Base-by-base conservation (phyloP, 2,329 filamentous ascomycete genomes). In the Macrophomina tecta region DNA sequence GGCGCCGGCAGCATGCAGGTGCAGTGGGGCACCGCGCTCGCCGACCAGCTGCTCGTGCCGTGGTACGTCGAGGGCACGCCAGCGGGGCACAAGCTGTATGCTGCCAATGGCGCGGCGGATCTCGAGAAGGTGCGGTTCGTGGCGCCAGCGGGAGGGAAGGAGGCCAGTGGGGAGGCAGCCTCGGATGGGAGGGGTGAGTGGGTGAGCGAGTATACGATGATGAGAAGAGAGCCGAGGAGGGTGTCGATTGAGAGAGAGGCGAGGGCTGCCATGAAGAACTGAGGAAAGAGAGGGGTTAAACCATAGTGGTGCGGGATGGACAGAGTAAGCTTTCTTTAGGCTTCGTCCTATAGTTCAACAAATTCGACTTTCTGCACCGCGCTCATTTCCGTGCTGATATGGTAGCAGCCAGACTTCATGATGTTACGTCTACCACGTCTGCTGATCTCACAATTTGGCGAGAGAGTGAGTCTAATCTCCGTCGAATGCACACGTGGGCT, bases 1-100 rank as follows among this genome's bases (percentile, higher is more conserved):
- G 70, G 70, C 40, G 70, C 68, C 12, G 70, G 70, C 12, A 58
- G 58, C 32, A 61, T 66, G 42, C 68, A 71, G 28, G 69, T 71
- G 8, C 62, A 61, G 18, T 71, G 68, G 69, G 70, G 70, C 34
- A 64, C 69, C 3, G 52, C 65, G 32, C 65, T 63, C 16, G 70
- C 70, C 3, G 70, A 72, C 61, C 18, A n/a, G 34, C 49, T 64
- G 48, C 23, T 53, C 23, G 61, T 53, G 32, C 61, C 61, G 46
- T 40, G 34, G 61, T 64, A 28, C 8, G 61, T 64, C 36, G 61
- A 64, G 49, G 61, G 48, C 18, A 64, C 61, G 49, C 23, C 49
- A 36, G 61, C 61, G 4, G 61, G 61, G 16, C 61, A 52, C 38
- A 18, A 8, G 38, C 38, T 46, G 61, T 64, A 64, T 28, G 61